These are phyloP conservation scores for Leptographium galeiforme DNA, from an alignment of 2,329 filamentous ascomycete genomes.

Conservation along the genomic window DNA sequence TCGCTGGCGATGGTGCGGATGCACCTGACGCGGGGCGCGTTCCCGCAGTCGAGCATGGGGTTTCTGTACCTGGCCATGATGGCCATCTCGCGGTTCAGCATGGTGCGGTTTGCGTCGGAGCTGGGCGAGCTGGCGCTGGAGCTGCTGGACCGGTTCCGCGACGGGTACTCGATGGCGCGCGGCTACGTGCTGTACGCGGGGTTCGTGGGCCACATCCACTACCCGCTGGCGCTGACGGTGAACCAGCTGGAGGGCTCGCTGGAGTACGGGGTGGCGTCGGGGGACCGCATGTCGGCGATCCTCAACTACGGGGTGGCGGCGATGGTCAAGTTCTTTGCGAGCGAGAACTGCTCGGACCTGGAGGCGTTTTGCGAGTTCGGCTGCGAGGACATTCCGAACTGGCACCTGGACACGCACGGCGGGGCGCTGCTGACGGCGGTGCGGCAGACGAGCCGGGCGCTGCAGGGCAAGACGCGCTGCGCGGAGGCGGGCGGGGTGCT, in stretches of 20 bases:
- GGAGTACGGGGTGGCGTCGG: constrained; percentile 51
- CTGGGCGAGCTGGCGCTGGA: constrained; percentile 49
- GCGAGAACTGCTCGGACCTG: constrained; percentile 54
- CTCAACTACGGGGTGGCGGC: constrained; percentile 57
- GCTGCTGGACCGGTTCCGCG: constrained; percentile 48
- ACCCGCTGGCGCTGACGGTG: constrained; percentile 44
- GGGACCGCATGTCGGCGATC: constrained; percentile 59
- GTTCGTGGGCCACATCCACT: constrained; percentile 58
- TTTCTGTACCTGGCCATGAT: constrained; percentile 58
- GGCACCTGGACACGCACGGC: constrained; percentile 57
- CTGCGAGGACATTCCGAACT: constrained; percentile 61
- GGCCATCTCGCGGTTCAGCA: constrained; percentile 55
- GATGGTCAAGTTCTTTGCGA: constrained; percentile 54
- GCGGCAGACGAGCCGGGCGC: constrained; percentile 51
- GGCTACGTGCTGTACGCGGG: constrained; percentile 56
- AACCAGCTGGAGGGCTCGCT: constrained; percentile 50
- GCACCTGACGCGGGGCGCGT: constrained; percentile 49
- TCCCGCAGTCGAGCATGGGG: constrained; percentile 54
- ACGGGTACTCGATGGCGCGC: constrained; percentile 52
- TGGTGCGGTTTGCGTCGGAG: constrained; percentile 53
- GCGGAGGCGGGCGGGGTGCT: constrained; percentile 42
- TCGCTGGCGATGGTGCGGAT: constrained; percentile 53
- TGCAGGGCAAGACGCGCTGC: constrained; percentile 59
- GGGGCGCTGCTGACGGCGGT: constrained; percentile 55
- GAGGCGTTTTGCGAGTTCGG: constrained; percentile 58